phyloP scores from a whole-genome alignment of 2,329 filamentous ascomycete species.

The Phoma herbarum region DNA sequence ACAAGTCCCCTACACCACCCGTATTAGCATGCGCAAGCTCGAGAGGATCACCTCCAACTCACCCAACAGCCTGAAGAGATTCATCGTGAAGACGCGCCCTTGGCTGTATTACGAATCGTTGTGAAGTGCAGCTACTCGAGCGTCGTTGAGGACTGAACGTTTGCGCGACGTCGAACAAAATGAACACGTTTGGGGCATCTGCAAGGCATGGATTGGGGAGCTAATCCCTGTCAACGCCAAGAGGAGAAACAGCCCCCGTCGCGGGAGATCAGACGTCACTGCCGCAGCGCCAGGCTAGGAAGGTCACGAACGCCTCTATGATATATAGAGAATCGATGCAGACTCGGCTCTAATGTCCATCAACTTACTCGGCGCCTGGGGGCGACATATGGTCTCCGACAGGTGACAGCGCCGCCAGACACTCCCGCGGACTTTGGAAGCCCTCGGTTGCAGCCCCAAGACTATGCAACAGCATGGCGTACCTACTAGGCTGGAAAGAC shows the following conservation, averaged over 20 bases:
- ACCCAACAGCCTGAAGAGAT: conserved; percentile 75
- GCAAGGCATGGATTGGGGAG: conserved; percentile 35
- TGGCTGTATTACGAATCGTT: conserved; percentile 29
- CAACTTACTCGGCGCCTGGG: not conserved
- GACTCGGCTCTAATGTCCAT: not conserved
- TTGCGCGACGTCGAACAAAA: conserved; percentile 38
- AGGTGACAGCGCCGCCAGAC: not conserved
- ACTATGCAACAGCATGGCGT: conserved; percentile 29
- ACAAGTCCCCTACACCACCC: conserved; percentile 78
- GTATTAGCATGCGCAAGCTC: conserved; percentile 38
- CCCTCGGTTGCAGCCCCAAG: not conserved
- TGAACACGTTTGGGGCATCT: conserved; percentile 50
- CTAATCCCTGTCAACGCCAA: conserved; percentile 40
- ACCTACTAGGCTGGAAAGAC: conserved; percentile 49
- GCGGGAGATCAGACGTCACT: conserved; percentile 30
- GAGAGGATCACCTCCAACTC: conserved; percentile 35
- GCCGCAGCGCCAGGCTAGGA: conserved; percentile 11
- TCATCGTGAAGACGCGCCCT: conserved; percentile 62
- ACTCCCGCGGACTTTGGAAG: conserved; percentile 3
- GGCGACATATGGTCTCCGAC: not conserved
- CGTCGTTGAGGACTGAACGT: conserved; percentile 20
- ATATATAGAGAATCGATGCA: not conserved
- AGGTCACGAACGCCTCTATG: not conserved
- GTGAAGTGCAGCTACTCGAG: conserved; percentile 27
- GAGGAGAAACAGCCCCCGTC: conserved; percentile 22